These are phyloP conservation scores for Dryas octopetala DNA, from an alignment of 306 rosid species.

Conservation along the genomic window DNA sequence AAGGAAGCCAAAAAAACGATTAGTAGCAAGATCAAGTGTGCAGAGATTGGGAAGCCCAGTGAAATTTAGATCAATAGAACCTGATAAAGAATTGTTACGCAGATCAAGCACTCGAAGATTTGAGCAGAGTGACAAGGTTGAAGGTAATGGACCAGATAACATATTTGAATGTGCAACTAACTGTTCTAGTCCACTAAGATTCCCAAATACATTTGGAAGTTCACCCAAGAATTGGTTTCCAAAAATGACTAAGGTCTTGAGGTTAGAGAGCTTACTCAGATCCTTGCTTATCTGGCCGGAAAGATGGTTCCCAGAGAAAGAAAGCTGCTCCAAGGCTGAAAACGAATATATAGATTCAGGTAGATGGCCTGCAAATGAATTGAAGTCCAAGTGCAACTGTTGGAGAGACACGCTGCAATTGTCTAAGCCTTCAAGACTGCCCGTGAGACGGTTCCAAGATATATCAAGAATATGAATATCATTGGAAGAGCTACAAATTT, in stretches of 20 bases:
- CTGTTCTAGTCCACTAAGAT: constrained; percentile 48
- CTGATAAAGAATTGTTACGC: constrained; percentile 58
- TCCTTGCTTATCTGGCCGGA: constrained; percentile 58
- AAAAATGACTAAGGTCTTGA: constrained; percentile 47
- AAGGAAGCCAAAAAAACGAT: constrained; percentile 61
- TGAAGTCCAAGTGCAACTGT: constrained; percentile 49
- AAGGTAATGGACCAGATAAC: constrained; percentile 61
- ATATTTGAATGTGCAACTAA: constrained; percentile 56
- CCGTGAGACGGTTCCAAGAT: constrained; percentile 47
- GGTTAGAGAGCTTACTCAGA: constrained; percentile 66
- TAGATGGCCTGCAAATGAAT: constrained; percentile 53
- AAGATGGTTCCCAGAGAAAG: constrained; percentile 60
- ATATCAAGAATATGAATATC: constrained; percentile 57
- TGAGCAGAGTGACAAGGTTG: constrained; percentile 62
- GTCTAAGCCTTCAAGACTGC: constrained; percentile 56
- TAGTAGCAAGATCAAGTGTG: constrained; percentile 63
- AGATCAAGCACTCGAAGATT: constrained; percentile 69
- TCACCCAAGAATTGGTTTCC: constrained; percentile 59
- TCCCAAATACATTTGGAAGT: constrained; percentile 67
- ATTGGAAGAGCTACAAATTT: constrained; percentile 54
- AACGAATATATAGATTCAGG: constrained; percentile 62
- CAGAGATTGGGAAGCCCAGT: constrained; percentile 51
- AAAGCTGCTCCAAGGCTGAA: constrained; percentile 53
- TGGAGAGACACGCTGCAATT: constrained; percentile 54
- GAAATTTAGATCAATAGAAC: constrained; percentile 58